These are phyloP conservation scores for Ceratobasidium sp. DNA, from an alignment of 1,284 basidiomycete genomes.

Conservation along the genomic window DNA sequence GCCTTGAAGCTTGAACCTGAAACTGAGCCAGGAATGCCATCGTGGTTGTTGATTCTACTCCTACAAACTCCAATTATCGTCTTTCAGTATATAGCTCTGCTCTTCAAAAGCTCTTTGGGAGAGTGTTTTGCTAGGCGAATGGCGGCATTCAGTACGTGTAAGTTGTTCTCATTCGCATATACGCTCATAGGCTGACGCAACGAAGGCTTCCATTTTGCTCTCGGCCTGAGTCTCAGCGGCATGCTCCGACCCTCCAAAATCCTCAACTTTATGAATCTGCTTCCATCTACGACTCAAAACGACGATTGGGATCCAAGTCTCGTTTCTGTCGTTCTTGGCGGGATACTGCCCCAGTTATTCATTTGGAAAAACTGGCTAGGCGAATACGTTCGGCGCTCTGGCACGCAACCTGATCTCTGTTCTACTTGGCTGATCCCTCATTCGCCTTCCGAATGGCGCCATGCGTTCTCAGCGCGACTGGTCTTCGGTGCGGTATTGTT, in stretches of 20 bases:
- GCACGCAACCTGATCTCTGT: not conserved
- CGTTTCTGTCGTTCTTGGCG: not conserved
- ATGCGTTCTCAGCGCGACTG: conserved; percentile 4
- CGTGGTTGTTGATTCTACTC: not conserved
- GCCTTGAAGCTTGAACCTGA: not conserved
- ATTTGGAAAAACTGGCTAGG: not conserved
- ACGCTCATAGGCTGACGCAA: too few species aligned
- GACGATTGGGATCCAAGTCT: conserved; percentile 19
- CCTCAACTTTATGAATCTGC: conserved; percentile 10
- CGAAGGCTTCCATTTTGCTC: conserved; percentile 18
- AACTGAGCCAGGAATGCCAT: not conserved
- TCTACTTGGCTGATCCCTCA: not conserved
- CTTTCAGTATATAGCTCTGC: not conserved
- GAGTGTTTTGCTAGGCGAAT: not conserved
- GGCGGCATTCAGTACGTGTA: conserved; percentile 22
- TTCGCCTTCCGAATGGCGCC: not conserved
- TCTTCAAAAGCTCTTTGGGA: not conserved
- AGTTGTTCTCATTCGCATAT: not conserved
- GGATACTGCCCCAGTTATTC: conserved; percentile 7
- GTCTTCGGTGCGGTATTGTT: conserved; percentile 5
- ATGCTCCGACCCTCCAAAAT: too few species aligned
- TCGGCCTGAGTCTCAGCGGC: conserved; percentile 22
- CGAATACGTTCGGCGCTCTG: not conserved
- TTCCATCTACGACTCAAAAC: not conserved
- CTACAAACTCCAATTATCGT: conserved; percentile 11